These are phyloP conservation scores for Spizellomyces punctatus DNA, from an alignment of 192 early-diverging fungal genomes.

Conservation along the genomic window DNA sequence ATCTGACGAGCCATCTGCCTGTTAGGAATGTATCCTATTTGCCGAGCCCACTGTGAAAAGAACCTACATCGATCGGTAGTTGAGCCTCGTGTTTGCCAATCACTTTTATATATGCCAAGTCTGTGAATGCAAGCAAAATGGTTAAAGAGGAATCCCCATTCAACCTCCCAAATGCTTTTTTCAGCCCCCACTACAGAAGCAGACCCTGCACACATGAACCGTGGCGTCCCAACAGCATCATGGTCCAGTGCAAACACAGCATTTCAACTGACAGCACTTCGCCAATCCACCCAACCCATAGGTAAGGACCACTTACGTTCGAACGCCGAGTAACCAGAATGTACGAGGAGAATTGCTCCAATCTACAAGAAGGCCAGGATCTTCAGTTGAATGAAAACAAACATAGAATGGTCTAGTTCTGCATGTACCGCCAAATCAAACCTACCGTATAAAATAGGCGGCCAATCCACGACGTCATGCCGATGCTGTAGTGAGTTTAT, in stretches of 20 bases:
- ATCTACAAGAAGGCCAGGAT: constrained; percentile 9
- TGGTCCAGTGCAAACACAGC: too few relatives aligned
- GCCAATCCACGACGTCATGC: constrained; percentile 30
- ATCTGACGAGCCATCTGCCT: constrained; percentile 9
- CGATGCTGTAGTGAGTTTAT: too few relatives aligned
- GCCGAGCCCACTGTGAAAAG: background rate
- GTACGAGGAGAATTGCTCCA: constrained; percentile 26
- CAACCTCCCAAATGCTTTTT: too few relatives aligned
- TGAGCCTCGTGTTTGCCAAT: constrained; percentile 10
- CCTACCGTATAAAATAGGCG: constrained; percentile 22
- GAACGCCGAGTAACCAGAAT: constrained; percentile 37
- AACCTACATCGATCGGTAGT: constrained; percentile 30
- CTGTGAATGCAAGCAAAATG: constrained; percentile 10
- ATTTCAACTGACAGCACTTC: too few relatives aligned
- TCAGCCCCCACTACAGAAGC: too few relatives aligned
- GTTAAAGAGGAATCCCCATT: too few relatives aligned
- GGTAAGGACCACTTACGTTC: constrained; percentile 28
- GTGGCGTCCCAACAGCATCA: too few relatives aligned
- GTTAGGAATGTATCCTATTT: background rate
- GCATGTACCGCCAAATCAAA: too few relatives aligned
- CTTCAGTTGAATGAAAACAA: background rate
- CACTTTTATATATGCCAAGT: constrained; percentile 32
- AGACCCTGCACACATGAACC: too few relatives aligned
- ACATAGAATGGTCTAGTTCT: background rate
- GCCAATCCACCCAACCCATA: too few relatives aligned